Evolutionary conservation across 2,329 filamentous ascomycete species (phyloP).

Genomic region (Fusarium illudens): DNA sequence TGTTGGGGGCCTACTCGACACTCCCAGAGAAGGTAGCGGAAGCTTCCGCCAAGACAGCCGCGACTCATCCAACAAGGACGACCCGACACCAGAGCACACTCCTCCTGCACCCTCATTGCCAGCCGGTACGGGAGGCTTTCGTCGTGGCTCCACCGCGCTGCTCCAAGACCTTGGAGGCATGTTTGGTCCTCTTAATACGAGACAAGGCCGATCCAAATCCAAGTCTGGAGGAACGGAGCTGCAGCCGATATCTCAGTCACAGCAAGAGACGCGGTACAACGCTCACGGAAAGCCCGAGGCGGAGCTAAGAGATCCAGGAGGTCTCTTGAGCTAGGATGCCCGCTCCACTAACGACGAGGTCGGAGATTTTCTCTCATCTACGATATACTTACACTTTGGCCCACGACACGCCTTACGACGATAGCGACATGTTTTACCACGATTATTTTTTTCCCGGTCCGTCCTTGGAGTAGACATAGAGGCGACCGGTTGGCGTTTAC

Average conservation of each 20-base stretch:
- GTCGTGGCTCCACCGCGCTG: constrained; percentile 65
- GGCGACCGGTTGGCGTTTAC: constrained; percentile 26
- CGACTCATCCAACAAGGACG: constrained; percentile 50
- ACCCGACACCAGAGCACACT: constrained; percentile 48
- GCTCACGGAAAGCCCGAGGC: constrained; percentile 44
- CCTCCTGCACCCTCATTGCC: constrained; percentile 55
- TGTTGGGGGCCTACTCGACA: constrained; percentile 77
- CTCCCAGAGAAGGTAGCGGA: constrained; percentile 45
- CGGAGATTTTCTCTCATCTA: constrained; percentile 1
- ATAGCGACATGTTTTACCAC: constrained; percentile 16
- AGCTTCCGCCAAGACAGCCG: constrained; percentile 53
- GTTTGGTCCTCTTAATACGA: constrained; percentile 53
- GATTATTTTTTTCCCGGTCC: background rate
- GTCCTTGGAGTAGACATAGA: constrained; percentile 21
- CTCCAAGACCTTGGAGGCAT: constrained; percentile 67
- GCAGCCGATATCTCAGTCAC: constrained; percentile 56
- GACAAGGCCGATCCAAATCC: constrained; percentile 43
- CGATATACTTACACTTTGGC: constrained; percentile 20
- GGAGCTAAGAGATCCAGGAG: constrained; percentile 51
- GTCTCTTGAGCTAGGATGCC: constrained; percentile 48
- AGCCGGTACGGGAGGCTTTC: constrained; percentile 55
- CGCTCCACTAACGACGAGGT: background rate
- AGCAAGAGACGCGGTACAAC: constrained; percentile 46
- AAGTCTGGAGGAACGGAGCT: constrained; percentile 54
- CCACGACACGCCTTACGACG: constrained; percentile 31